Conservation (phyloP, 345 rosid genomes). For the Carallia brachiata region DNA sequence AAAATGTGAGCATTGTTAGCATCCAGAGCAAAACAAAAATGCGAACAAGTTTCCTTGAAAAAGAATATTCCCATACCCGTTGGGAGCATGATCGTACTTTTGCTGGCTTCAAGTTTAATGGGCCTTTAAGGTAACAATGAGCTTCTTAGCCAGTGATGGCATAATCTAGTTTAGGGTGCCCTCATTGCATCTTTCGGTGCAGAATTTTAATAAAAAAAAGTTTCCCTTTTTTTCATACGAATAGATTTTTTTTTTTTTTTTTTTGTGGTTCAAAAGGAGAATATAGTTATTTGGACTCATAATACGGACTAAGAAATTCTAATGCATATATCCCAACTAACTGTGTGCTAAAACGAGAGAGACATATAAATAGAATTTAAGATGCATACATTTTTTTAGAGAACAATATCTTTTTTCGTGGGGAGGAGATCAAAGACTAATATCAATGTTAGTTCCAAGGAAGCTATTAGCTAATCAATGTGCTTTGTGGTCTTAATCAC, state of each 20-base stretch:
- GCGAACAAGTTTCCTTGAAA: background rate
- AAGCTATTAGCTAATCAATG: background rate
- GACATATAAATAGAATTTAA: too few relatives aligned
- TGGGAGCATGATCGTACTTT: background rate
- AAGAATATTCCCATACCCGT: conserved; percentile 16
- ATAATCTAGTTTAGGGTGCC: conserved; percentile 15
- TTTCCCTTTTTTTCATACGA: too few relatives aligned
- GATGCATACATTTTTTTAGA: too few relatives aligned
- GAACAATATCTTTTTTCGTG: too few relatives aligned
- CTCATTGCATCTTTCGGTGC: background rate
- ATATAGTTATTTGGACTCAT: too few relatives aligned
- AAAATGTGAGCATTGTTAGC: background rate
- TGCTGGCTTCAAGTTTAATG: background rate
- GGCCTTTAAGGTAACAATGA: background rate
- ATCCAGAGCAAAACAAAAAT: background rate
- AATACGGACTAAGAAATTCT: too few relatives aligned
- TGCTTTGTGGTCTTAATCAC: conserved; percentile 19
- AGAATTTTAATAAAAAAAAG: background rate
- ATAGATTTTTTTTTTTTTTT: too few relatives aligned
- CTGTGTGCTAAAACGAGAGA: too few relatives aligned
- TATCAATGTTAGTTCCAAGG: conserved; percentile 16
- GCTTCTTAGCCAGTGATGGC: conserved; percentile 18
- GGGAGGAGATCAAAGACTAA: too few relatives aligned
- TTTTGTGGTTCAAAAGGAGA: too few relatives aligned
- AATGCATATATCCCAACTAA: too few relatives aligned